Conservation (phyloP, 2,329 filamentous ascomycete genomes). For the Aspergillus quadrilineatus region DNA sequence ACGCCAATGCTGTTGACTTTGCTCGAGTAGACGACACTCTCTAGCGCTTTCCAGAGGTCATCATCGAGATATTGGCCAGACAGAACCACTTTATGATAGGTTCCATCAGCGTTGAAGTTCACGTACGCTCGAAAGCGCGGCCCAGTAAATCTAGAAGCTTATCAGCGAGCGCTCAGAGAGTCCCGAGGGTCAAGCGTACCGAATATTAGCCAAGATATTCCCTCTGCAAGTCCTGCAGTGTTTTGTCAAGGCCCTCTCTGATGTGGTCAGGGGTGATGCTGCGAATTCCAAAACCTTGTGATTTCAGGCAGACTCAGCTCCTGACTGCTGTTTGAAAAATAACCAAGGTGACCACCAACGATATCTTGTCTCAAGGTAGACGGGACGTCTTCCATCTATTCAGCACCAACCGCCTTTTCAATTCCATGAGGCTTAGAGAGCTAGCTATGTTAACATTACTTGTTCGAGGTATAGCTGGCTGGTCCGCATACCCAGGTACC, state of each 20-base stretch:
- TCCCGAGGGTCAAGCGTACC: slow-evolving; percentile 35
- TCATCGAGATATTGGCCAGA: slow-evolving; percentile 27
- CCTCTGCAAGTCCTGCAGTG: slow-evolving; percentile 51
- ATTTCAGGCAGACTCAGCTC: slow-evolving; percentile 25
- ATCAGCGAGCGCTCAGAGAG: background rate
- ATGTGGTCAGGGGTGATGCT: slow-evolving; percentile 53
- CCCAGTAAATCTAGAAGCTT: slow-evolving; percentile 35
- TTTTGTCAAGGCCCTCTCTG: slow-evolving; percentile 50
- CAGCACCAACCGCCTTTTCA: slow-evolving; percentile 49
- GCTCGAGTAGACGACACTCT: slow-evolving; percentile 34
- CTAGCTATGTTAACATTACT: slow-evolving; percentile 17
- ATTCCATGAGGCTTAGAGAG: slow-evolving; percentile 45
- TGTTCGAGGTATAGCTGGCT: background rate
- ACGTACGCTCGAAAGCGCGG: slow-evolving; percentile 31
- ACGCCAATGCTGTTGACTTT: slow-evolving; percentile 39
- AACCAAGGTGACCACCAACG: too few species aligned
- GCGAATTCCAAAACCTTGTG: slow-evolving; percentile 59
- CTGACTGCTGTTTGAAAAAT: slow-evolving; percentile 29
- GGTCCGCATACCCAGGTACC: slow-evolving; percentile 40
- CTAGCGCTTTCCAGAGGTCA: slow-evolving; percentile 39
- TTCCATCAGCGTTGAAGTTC: slow-evolving; percentile 28
- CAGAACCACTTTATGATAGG: slow-evolving; percentile 28
- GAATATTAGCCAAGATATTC: slow-evolving; percentile 57
- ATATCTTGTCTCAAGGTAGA: slow-evolving; percentile 25
- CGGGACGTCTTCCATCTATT: slow-evolving; percentile 40